Percentiles rank a stretch among this genome's conserved stretches.
These are phyloP conservation scores for Aspergillus spinulosporus DNA, from an alignment of 2,329 filamentous ascomycete species.

Conservation along the genomic window DNA sequence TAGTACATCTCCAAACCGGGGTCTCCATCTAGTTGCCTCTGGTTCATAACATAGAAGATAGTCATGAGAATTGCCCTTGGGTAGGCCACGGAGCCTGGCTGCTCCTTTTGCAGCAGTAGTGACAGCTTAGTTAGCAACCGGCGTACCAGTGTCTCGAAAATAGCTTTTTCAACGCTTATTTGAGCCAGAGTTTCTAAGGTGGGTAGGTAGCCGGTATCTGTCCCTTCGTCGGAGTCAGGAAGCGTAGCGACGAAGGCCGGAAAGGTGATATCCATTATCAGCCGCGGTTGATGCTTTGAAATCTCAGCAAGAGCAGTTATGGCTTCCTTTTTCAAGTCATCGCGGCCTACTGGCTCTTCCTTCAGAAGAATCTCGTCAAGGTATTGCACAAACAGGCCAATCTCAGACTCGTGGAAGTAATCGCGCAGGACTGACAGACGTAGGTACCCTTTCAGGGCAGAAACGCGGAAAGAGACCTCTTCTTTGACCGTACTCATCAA, in stretches of 20 bases:
- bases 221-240: conserved; percentile 57
- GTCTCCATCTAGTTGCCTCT: conserved; percentile 47
- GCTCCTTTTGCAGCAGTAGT: conserved; percentile 54
- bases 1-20: conserved; percentile 50
- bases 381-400: conserved; percentile 56
- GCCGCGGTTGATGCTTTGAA: conserved; percentile 61
- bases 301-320: conserved; percentile 61
- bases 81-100: conserved; percentile 51
- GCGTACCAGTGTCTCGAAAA: conserved; percentile 64
- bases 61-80: conserved; percentile 62
- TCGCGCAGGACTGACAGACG: conserved; percentile 47
- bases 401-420: conserved; percentile 54
- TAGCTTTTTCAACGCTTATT: conserved; percentile 61
- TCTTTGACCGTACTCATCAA: conserved; percentile 55
- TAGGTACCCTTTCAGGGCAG: conserved; percentile 50
- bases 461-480: conserved; percentile 52
- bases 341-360: conserved; percentile 57
- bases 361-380: conserved; percentile 62
- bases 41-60: conserved; percentile 61
- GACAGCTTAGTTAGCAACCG: conserved; percentile 64
- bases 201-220: conserved; percentile 50
- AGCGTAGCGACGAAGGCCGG: conserved; percentile 66
- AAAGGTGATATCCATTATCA: conserved; percentile 65
- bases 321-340: conserved; percentile 60
- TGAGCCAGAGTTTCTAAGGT: conserved; percentile 65